Base-by-base conservation (phyloP, 225 moss, liverwort and hornwort genomes). In the Lunularia cruciata region DNA sequence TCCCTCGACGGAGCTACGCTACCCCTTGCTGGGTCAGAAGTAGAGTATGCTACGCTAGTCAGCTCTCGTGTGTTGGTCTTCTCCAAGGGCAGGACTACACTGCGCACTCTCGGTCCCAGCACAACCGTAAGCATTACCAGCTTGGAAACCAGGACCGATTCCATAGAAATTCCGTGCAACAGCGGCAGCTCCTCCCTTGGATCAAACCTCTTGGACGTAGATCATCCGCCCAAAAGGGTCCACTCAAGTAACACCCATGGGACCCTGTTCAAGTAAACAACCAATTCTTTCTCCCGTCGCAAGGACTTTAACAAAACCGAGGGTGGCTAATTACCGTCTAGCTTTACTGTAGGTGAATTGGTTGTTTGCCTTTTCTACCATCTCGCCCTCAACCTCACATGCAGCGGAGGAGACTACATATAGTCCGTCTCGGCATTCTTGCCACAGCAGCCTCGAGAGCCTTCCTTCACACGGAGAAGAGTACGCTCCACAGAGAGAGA, bases 401-500 rank as follows among this genome's bases (percentile, higher is more conserved):
- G n/a, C 54, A 54, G 27, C 4, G 31, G 23, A 43, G 13, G 32
- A 16, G 32, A 57, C 31, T 57, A 57, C 56, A 31, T 32, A 57
- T 57, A 57, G 56, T 57, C 31, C 56, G 6, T 13, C 31, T 15
- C 30, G 16, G 56, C 56, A 31, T 57, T 57, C 56, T 15, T 14
- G 31, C 31, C 56, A 57, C 16, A 31, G 56, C 56, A 57, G 56
- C 56, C 56, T 57, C 56, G 56, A 57, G n/a, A n/a, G n/a, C n/a
- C 56, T 57, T 57, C 56, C 31, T 33, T 31, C 31, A 31, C 56
- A 18, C 10, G 18, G 19, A 32, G 16, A 32, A 57, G 56, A 57
- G 26, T 16, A 26, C 16, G 7, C 18, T 16, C 28, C 15, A 10
- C 15, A 22, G n/a, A 57, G 56, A 57, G 56, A 32, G 56, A 32